Base-by-base conservation (phyloP, 345 rosid species). In the Linum tenue region DNA sequence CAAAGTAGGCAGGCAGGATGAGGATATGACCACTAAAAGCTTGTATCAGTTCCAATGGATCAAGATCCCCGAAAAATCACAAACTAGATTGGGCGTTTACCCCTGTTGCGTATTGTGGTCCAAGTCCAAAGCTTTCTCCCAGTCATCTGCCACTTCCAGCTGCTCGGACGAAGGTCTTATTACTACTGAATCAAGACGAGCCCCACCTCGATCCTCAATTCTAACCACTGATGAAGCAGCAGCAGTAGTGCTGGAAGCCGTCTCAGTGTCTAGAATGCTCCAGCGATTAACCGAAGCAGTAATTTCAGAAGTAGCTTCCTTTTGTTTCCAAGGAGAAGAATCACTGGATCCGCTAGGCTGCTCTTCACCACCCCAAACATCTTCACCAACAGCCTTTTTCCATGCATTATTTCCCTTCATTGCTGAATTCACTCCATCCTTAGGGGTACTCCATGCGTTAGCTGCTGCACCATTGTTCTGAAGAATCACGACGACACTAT, bases 121-220 rank as follows among this genome's bases (percentile, higher is more conserved):
- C 79, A 76, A 81, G 31, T 89, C 91, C 59, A 76, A 92, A 67
- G 87, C 94, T 66, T 90, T 82, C 75, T 90, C 97, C 98, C 97
- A 90, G 67, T 90, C 91, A 69, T 92, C 96, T 41, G 75, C 90
- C 62, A 88, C 96, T 39, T 83, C 85, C 0, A 66, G 55, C 67
- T 37, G 56, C 66, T 78, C 83, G 31, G 31, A 22, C 31, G 31
- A 22, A 22, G 31, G 31, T 22, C 31, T 22, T 22, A 22, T 22
- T 22, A 22, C 16, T 12, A 12, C 67, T n/a, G 72, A 58, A 38
- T 22, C 66, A 10, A 78, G 67, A 48, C 6, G 37, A 40, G 12
- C 53, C 37, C 60, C 77, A 39, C 56, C 60, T 40, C 11, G 68
- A 61, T 74, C 80, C 12, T 70, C 75, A 17, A 63, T 48, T 64